These are phyloP conservation scores for Saccharomyces mikatae DNA, from an alignment of 805 yeast species.

Conservation along the genomic window DNA sequence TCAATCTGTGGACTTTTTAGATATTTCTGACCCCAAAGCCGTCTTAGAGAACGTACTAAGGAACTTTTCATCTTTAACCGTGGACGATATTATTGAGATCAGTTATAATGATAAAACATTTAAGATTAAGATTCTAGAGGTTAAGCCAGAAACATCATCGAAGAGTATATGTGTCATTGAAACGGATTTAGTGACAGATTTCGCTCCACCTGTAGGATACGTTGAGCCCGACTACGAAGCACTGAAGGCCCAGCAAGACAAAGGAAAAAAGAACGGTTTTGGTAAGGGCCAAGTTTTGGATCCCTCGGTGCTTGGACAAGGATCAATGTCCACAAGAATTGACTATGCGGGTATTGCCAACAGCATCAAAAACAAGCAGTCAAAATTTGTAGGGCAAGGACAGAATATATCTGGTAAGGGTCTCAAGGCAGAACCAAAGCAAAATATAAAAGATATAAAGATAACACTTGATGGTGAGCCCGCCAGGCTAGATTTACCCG, in stretches of 20 bases:
- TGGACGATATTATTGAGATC: constrained; percentile 76
- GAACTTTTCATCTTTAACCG: constrained; percentile 80
- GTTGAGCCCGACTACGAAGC: constrained; percentile 74
- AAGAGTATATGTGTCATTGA: constrained; percentile 89
- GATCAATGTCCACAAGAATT: constrained; percentile 62
- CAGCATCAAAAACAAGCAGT: constrained; percentile 28
- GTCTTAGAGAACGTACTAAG: constrained; percentile 88
- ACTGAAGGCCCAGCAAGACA: constrained; percentile 19
- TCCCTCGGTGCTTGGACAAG: constrained; percentile 37
- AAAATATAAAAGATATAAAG: constrained; percentile 31
- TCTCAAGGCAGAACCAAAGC: constrained; percentile 12
- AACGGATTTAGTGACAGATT: constrained; percentile 93
- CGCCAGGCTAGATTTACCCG: constrained; percentile 65
- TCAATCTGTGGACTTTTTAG: constrained; percentile 86
- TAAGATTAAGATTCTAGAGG: constrained; percentile 78
- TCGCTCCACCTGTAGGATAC: constrained; percentile 98
- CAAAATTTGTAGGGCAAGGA: constrained; percentile 53
- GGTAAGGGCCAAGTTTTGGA: constrained; percentile 23
- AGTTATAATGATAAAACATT: constrained; percentile 72
- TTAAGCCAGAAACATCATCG: constrained; percentile 60
- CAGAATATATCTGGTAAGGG: constrained; percentile 61
- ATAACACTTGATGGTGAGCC: constrained; percentile 56
- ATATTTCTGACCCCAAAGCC: constrained; percentile 92
- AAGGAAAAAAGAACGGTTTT: constrained; percentile 16
- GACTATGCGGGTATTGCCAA: constrained; percentile 55